Base-by-base conservation (phyloP, 1,284 basidiomycete genomes). In the Trametes hirsuta region DNA sequence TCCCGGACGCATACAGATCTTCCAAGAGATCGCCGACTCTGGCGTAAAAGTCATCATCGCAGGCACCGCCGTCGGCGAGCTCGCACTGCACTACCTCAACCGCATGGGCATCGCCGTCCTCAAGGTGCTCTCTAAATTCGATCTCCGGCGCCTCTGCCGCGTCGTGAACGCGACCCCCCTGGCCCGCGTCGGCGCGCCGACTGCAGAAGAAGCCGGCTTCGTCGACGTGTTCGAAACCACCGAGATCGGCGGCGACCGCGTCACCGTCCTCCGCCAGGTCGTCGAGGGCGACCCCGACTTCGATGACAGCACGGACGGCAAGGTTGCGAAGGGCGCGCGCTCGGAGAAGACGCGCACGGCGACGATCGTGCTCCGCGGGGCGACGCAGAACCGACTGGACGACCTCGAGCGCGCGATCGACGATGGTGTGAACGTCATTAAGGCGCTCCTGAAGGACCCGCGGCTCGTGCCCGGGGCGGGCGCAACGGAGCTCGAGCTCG, bases 111-210 rank as follows among this genome's bases (percentile, higher is more conserved):
- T 99, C 75, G 91, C 94, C 67, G 95, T 98, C 68, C 86, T 99
- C 79, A 98, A 98, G 77, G 93, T 99, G 36, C 85, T 97, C 61
- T 98, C 95, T 74, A 99, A 99, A 76, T 99, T 99, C 76, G 97
- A 99, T 66, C 86, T 99, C 18, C 90, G 96, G 49, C 84, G 97
- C 3, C 80, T 98, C 36, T 97, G 95, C 76, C 91, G 96, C 61
- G 95, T 99, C 67, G 92, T 97, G 61, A 94, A 95, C 62, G 97
- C 97, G 10, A 98, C 95, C 1, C 96, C 97, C 4, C 87, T 99
- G 50, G 97, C 97, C 4, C 90, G 97, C 47, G 84, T 99, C 60
- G 97, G 97, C 58, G 94, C 96, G 0, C 97, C 97, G 2, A 97
- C 94, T 18, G 86, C 95, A 0, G 97, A 99, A 76, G 97, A 99